Percentiles rank a stretch among this genome's conserved stretches.
Conservation (phyloP, 129 eudicot genomes). For the Pseudognaphalium luteoalbum region DNA sequence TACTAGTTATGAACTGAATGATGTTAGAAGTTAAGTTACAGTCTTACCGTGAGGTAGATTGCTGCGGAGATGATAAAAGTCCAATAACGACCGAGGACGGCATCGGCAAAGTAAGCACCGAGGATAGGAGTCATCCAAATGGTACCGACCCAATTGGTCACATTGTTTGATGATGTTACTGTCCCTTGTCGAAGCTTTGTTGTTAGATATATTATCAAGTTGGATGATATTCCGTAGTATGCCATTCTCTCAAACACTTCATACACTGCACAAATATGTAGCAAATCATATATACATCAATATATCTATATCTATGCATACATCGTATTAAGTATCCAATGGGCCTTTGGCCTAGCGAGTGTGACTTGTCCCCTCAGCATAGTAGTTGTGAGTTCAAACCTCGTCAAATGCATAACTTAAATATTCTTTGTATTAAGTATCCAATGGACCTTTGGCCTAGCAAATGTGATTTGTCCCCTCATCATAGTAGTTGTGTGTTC, state of each 20-base stretch:
- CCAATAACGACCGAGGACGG: slow-evolving; percentile 77
- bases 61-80: slow-evolving; percentile 69
- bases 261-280: slow-evolving; percentile 45
- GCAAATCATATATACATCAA: too few relatives aligned
- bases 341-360: too few relatives aligned
- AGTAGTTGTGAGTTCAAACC: too few relatives aligned
- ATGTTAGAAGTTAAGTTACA: neutral
- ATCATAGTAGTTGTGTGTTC: too few relatives aligned
- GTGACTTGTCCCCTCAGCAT: too few relatives aligned
- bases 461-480: too few relatives aligned
- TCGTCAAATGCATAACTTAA: too few relatives aligned
- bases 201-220: slow-evolving; percentile 70
- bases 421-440: too few relatives aligned
- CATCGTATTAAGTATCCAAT: too few relatives aligned
- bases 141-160: slow-evolving; percentile 81
- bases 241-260: slow-evolving; percentile 93
- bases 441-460: too few relatives aligned
- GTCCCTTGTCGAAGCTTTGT: slow-evolving; percentile 71
- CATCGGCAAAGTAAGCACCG: slow-evolving; percentile 86
- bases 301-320: too few relatives aligned
- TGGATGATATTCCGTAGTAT: slow-evolving; percentile 77
- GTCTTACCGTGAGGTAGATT: slow-evolving; percentile 55
- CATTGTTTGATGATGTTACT: slow-evolving; percentile 62
- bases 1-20: neutral
- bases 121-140: slow-evolving; percentile 90